Percentiles rank a stretch among this genome's conserved stretches.
phyloP scores from a whole-genome alignment of 768 basidiomycete species.

The Xanthoconium stramineum region DNA sequence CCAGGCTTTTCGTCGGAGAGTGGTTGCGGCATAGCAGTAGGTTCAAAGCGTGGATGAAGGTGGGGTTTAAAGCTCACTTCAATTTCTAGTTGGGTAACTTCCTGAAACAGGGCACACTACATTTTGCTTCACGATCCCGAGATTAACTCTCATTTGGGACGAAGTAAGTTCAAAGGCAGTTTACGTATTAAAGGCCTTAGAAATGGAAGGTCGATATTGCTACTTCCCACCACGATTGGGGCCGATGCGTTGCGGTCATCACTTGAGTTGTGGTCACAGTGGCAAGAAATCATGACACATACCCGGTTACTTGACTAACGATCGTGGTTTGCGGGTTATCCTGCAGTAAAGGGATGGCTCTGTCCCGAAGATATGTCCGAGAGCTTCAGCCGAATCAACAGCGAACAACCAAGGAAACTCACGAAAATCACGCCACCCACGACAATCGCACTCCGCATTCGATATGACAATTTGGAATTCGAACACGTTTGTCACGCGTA shows the following conservation, averaged over 20 bases:
- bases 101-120: neutral
- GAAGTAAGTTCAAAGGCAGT: neutral
- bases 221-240: neutral
- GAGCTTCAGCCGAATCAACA: neutral
- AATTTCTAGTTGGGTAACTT: neutral
- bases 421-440: neutral
- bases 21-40: constrained; percentile 4
- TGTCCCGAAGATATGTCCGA: neutral
- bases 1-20: neutral
- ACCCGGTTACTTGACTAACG: neutral
- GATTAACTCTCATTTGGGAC: neutral
- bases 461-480: neutral
- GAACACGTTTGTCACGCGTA: too few relatives aligned
- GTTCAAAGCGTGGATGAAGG: neutral
- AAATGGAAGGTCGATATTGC: neutral
- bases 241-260: neutral
- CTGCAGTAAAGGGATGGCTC: neutral
- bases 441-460: neutral
- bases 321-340: neutral
- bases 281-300: neutral
- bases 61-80: constrained; percentile 2
- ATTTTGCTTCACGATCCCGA: neutral
- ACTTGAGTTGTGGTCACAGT: neutral
- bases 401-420: neutral
- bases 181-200: neutral